Evolutionary conservation across 441 rosid species (phyloP).

Genomic region (Arabidopsis lyrata): DNA sequence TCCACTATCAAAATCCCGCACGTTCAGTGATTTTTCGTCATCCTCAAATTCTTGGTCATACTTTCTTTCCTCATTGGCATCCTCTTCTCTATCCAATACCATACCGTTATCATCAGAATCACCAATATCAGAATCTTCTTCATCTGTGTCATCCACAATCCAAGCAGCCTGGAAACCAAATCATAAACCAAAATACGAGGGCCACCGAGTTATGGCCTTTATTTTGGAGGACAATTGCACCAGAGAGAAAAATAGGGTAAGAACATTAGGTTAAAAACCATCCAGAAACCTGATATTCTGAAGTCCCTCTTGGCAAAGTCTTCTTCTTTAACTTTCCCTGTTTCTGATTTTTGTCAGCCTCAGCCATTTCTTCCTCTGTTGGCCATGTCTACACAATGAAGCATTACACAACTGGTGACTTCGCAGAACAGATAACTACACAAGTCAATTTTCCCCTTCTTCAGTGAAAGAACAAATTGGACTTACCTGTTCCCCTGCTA

Average conservation of each 20-base stretch:
- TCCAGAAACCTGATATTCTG: slow-evolving; percentile 85
- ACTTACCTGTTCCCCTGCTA: slow-evolving; percentile 91
- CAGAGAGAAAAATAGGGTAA: background rate
- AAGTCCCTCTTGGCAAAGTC: slow-evolving; percentile 83
- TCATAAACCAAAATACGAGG: slow-evolving; percentile 5
- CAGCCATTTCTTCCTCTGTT: slow-evolving; percentile 92
- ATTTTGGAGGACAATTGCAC: slow-evolving; percentile 2
- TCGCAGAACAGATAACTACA: slow-evolving; percentile 22
- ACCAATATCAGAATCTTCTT: slow-evolving; percentile 61
- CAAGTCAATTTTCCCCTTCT: slow-evolving; percentile 8
- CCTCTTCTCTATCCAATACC: slow-evolving; percentile 78
- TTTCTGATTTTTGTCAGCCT: slow-evolving; percentile 73
- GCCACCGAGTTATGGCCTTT: background rate
- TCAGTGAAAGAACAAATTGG: slow-evolving; percentile 17
- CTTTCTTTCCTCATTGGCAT: slow-evolving; percentile 48
- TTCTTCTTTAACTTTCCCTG: slow-evolving; percentile 64
- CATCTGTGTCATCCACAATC: slow-evolving; percentile 83
- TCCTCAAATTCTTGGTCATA: slow-evolving; percentile 63
- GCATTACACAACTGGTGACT: slow-evolving; percentile 23
- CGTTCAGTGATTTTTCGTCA: slow-evolving; percentile 65
- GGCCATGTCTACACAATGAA: slow-evolving; percentile 84
- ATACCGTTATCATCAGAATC: slow-evolving; percentile 72
- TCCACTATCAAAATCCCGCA: slow-evolving; percentile 76
- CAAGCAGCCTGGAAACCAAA: slow-evolving; percentile 86
- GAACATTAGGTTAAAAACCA: slow-evolving; percentile 5